A percentile compares a stretch with the other conserved stretches of the same genome.
Evolutionary conservation across 805 yeast genomes (phyloP).

Genomic region (Candida patagonica): DNA sequence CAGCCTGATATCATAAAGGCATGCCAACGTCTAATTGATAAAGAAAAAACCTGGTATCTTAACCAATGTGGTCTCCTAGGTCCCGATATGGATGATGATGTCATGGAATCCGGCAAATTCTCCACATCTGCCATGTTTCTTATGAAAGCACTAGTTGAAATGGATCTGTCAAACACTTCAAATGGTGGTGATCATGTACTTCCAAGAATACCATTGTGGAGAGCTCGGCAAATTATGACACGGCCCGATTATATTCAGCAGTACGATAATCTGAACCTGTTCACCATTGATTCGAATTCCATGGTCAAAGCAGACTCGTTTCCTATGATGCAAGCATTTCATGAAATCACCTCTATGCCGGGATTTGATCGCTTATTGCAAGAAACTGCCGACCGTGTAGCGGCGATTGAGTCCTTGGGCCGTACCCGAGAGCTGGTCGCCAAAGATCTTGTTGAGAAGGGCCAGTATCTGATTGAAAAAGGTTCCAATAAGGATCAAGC

Average conservation of each 20-base stretch:
- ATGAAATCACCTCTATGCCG: slow-evolving; percentile 63
- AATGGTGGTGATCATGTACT: slow-evolving; percentile 38
- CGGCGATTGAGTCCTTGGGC: slow-evolving; percentile 66
- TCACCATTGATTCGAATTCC: slow-evolving; percentile 67
- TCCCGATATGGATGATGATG: slow-evolving; percentile 78
- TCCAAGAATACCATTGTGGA: slow-evolving; percentile 74
- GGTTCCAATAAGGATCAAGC: slow-evolving; percentile 3
- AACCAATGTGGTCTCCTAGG: slow-evolving; percentile 77
- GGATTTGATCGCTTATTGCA: slow-evolving; percentile 58
- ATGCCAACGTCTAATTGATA: slow-evolving; percentile 61
- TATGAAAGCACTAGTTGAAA: slow-evolving; percentile 60
- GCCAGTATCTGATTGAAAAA: slow-evolving; percentile 17
- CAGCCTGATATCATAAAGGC: slow-evolving; percentile 37
- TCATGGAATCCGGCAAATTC: slow-evolving; percentile 75
- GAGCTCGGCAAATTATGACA: slow-evolving; percentile 79
- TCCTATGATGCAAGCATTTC: slow-evolving; percentile 85
- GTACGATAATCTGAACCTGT: slow-evolving; percentile 68
- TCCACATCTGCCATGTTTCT: slow-evolving; percentile 64
- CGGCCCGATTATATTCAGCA: slow-evolving; percentile 68
- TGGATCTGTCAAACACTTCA: slow-evolving; percentile 35
- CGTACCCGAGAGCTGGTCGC: slow-evolving; percentile 69
- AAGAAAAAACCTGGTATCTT: slow-evolving; percentile 78
- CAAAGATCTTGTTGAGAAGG: slow-evolving; percentile 49
- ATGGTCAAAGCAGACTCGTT: slow-evolving; percentile 70
- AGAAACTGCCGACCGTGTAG: slow-evolving; percentile 58